Evolutionary conservation across 2,329 filamentous ascomycete genomes (phyloP), one percentile per base, ranked within the genome.

Genomic region (Monilinia fructigena): DNA sequence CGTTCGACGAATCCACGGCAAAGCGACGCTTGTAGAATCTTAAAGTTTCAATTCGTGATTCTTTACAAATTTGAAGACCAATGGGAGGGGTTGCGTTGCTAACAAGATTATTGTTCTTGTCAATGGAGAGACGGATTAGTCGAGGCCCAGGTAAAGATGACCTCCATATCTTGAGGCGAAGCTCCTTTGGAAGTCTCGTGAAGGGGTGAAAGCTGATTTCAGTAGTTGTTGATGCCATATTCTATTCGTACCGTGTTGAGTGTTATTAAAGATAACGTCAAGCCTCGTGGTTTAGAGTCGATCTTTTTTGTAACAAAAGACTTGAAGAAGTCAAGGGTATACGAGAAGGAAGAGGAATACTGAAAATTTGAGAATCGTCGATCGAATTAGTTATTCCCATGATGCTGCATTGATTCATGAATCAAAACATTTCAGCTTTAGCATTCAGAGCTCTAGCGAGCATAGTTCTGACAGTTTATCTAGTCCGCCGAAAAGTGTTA

Each of bases 141-240:
- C 45, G 45, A 35, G 45, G 45, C 18, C 45, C 45, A 26, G 58
- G 45, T 18, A 50, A 10, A 8, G 31, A 61, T 18, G 8, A 38
- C 16, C 47, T 61, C 58, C 45, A 61, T 40, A 61, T 38, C 14
- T 40, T 8, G 45, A 8, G 47, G 38, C 58, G 58, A 61, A 61
- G 45, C 31, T 61, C 28, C 28, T 7, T 8, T 4, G 58, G n/a
- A 4, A 61, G 10, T 38, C 28, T 38, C 18, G 14, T n/a, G 47
- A 60, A 60, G 11, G n/a, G 4, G 26, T 61, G n/a, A 11, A 50
- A 50, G 10, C 45, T 26, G 7, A 16, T 6, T 50, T 26, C n/a
- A 3, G 14, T 26, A 31, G n/a, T 50, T 38, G 14, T 47, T 26
- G 58, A 61, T 40, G 28, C 20, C 45, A 61, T 61, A 3, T 38